Percentiles rank a stretch among this genome's conserved stretches.
phyloP scores from a whole-genome alignment of 106 monocot species.

The Phalaenopsis equestris region DNA sequence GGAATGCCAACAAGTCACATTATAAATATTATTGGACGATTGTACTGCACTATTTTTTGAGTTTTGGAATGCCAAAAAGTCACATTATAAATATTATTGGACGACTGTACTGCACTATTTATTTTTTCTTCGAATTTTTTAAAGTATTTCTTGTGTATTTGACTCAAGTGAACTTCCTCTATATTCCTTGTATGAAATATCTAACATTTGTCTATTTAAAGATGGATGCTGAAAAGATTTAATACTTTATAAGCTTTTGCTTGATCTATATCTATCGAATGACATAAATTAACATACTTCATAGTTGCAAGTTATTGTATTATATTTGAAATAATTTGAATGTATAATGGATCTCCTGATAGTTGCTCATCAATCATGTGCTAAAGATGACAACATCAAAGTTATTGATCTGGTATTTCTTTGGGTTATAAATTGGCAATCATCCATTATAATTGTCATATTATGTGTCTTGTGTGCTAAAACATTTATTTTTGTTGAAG shows the following conservation, averaged over 20 bases:
- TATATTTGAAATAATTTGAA: slow-evolving; percentile 26
- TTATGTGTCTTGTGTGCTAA: slow-evolving; percentile 25
- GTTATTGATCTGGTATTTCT: slow-evolving; percentile 1
- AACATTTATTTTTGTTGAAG: too few species aligned
- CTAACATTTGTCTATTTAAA: neutral
- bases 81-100: neutral
- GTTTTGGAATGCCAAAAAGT: neutral
- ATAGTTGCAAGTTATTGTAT: slow-evolving; percentile 15
- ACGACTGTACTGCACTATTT: too few species aligned
- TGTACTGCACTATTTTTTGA: too few species aligned
- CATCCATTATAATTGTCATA: slow-evolving; percentile 43
- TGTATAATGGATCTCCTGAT: slow-evolving; percentile 21
- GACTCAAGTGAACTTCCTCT: neutral
- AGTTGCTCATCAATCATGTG: slow-evolving; percentile 12
- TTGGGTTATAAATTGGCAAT: slow-evolving; percentile 10
- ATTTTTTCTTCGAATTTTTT: too few species aligned
- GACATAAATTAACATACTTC: slow-evolving; percentile 7
- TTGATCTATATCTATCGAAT: neutral
- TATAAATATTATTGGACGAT: neutral
- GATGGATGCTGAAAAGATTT: neutral
- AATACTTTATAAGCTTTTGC: neutral
- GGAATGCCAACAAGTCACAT: neutral
- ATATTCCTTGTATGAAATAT: neutral
- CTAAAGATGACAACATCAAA: slow-evolving; percentile 17
- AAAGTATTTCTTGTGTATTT: neutral